phyloP scores from a whole-genome alignment of 495 filamentous ascomycete species.

The Xylaria scruposa region DNA sequence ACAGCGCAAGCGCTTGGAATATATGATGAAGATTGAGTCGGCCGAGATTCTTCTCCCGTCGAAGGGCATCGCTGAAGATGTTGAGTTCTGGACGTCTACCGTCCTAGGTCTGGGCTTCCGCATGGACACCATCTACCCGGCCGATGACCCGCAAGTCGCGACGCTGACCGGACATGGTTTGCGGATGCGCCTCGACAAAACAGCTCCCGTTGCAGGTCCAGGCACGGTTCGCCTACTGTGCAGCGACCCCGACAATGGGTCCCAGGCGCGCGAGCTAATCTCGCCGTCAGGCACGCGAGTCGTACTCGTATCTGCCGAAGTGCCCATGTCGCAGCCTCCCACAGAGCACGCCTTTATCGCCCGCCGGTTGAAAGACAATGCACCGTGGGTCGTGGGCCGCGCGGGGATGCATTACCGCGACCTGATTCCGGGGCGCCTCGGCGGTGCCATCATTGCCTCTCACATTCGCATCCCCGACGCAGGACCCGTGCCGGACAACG shows the following conservation, averaged over 20 bases:
- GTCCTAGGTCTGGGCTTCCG: slow-evolving; percentile 17
- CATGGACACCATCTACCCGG: slow-evolving; percentile 23
- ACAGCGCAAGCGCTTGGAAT: not conserved
- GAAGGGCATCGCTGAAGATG: slow-evolving; percentile 25
- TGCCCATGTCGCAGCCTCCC: slow-evolving; percentile 16
- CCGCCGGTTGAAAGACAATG: slow-evolving; percentile 22
- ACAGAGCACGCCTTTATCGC: slow-evolving; percentile 21
- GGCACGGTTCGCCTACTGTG: slow-evolving; percentile 19
- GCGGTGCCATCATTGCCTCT: slow-evolving; percentile 24
- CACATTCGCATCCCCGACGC: slow-evolving; percentile 25
- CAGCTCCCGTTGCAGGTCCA: not conserved
- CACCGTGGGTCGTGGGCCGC: slow-evolving; percentile 24
- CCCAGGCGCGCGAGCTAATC: slow-evolving; percentile 5
- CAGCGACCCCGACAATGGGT: slow-evolving; percentile 1
- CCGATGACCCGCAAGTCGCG: slow-evolving; percentile 24
- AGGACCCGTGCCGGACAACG: slow-evolving; percentile 22
- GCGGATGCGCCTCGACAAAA: slow-evolving; percentile 20
- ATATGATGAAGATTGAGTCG: slow-evolving; percentile 12
- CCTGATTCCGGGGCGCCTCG: slow-evolving; percentile 22
- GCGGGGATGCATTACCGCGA: slow-evolving; percentile 24
- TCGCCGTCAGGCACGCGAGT: slow-evolving; percentile 23
- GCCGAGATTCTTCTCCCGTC: slow-evolving; percentile 26
- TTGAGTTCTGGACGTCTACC: slow-evolving; percentile 23
- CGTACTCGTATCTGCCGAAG: slow-evolving; percentile 11
- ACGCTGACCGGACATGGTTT: slow-evolving; percentile 21